These are phyloP conservation scores for Cerrena zonata DNA, from an alignment of 1,284 basidiomycete genomes.

Conservation along the genomic window DNA sequence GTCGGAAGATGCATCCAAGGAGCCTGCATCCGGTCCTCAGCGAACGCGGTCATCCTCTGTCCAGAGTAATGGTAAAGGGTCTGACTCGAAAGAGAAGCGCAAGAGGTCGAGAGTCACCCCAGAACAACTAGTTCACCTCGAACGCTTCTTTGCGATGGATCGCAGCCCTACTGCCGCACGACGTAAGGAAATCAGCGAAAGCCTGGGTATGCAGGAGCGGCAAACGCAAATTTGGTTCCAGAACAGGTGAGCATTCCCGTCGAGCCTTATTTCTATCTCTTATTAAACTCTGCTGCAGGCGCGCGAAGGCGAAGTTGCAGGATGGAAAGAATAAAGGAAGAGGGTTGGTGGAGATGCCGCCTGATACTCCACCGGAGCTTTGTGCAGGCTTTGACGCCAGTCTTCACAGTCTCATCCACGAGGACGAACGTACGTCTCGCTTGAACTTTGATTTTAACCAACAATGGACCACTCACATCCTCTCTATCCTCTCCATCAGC, in stretches of 20 bases:
- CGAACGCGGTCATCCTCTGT: slow-evolving; percentile 4
- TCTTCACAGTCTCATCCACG: slow-evolving; percentile 60
- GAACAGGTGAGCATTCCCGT: slow-evolving; percentile 51
- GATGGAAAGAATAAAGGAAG: slow-evolving; percentile 49
- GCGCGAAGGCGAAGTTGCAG: slow-evolving; percentile 72
- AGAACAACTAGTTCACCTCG: slow-evolving; percentile 67
- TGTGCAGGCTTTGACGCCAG: slow-evolving; percentile 51
- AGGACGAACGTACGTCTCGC: slow-evolving; percentile 57
- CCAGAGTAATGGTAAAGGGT: neutral
- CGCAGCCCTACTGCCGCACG: slow-evolving; percentile 64
- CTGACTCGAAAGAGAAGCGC: slow-evolving; percentile 52
- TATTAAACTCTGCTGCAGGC: slow-evolving; percentile 35
- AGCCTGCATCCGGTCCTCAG: slow-evolving; percentile 3
- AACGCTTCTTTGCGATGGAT: slow-evolving; percentile 62
- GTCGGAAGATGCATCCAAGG: neutral
- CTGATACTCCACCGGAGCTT: slow-evolving; percentile 48
- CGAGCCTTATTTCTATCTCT: slow-evolving; percentile 6
- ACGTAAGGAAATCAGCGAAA: slow-evolving; percentile 65
- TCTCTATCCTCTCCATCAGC: slow-evolving; percentile 35
- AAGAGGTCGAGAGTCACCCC: slow-evolving; percentile 74
- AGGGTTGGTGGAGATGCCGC: slow-evolving; percentile 36
- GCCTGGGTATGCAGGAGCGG: slow-evolving; percentile 76
- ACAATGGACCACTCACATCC: neutral
- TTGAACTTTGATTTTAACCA: slow-evolving; percentile 9
- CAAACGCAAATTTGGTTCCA: slow-evolving; percentile 87